These are phyloP conservation scores for Diaporthe australafricana DNA, from an alignment of 2,329 filamentous ascomycete genomes.

Conservation along the genomic window DNA sequence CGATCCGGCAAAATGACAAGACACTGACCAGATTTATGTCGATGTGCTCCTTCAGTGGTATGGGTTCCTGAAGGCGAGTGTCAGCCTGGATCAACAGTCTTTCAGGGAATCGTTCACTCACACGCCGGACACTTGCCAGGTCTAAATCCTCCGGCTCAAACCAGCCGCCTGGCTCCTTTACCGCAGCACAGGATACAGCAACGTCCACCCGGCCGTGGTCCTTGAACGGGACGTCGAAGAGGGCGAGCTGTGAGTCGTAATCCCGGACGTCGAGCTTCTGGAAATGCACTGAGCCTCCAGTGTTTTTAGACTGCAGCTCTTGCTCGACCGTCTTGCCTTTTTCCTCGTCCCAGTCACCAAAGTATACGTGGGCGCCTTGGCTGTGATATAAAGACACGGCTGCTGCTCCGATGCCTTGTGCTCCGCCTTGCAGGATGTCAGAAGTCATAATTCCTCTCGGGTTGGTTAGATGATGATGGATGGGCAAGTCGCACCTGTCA, in stretches of 20 bases:
- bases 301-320: conserved; percentile 29
- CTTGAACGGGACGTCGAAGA: conserved; percentile 58
- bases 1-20: conserved; percentile 60
- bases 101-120: conserved; percentile 39
- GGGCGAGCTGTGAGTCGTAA: conserved; percentile 56
- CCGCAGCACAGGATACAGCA: conserved; percentile 59
- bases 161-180: conserved; percentile 55
- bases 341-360: conserved; percentile 43
- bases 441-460: neutral
- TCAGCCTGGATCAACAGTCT: neutral
- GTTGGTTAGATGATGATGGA: neutral
- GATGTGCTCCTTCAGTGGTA: conserved; percentile 50
- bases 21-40: conserved; percentile 61
- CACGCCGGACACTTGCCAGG: conserved; percentile 54
- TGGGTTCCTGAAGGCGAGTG: conserved; percentile 41
- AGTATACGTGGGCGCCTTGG: conserved; percentile 43
- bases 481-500: conserved; percentile 35
- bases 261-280: conserved; percentile 56
- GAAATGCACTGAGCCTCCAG: conserved; percentile 47
- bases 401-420: conserved; percentile 44
- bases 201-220: conserved; percentile 60
- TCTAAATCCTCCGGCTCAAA: conserved; percentile 56
- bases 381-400: conserved; percentile 40
- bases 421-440: conserved; percentile 37
- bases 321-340: conserved; percentile 39